Evolutionary conservation across 1,139 yeast species (phyloP).

Genomic region (Debaryomycetaceae sp.): DNA sequence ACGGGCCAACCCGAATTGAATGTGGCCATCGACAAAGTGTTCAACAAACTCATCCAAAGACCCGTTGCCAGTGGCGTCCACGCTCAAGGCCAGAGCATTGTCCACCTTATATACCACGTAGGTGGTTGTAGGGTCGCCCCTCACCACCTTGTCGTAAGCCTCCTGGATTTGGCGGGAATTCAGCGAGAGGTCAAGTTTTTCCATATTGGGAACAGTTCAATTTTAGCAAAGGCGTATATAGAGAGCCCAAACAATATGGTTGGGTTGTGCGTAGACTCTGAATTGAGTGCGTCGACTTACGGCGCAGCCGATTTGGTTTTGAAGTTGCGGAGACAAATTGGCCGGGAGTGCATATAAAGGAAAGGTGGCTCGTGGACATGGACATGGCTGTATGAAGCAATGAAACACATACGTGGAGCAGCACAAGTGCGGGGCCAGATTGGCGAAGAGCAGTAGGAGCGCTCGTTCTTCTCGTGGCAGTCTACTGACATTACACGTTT

Average conservation of each 20-base stretch:
- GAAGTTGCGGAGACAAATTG: no score
- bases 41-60: conserved; percentile 74
- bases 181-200: conserved; percentile 52
- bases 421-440: background rate
- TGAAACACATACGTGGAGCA: no score
- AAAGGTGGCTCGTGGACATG: no score
- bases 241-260: no score
- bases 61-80: conserved; percentile 56
- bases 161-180: conserved; percentile 59
- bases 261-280: no score
- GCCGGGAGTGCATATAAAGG: no score
- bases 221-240: no score
- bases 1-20: conserved; percentile 87
- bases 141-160: conserved; percentile 59
- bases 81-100: conserved; percentile 51
- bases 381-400: no score
- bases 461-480: no score
- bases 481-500: no score
- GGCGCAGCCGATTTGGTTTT: no score
- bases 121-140: conserved; percentile 51
- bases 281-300: no score
- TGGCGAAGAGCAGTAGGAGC: background rate
- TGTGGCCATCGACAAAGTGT: conserved; percentile 80
- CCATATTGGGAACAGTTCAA: conserved; percentile 38
- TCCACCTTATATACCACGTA: conserved; percentile 67